phyloP scores from a whole-genome alignment of 2,329 filamentous ascomycete genomes.

The Colletotrichum sp. region DNA sequence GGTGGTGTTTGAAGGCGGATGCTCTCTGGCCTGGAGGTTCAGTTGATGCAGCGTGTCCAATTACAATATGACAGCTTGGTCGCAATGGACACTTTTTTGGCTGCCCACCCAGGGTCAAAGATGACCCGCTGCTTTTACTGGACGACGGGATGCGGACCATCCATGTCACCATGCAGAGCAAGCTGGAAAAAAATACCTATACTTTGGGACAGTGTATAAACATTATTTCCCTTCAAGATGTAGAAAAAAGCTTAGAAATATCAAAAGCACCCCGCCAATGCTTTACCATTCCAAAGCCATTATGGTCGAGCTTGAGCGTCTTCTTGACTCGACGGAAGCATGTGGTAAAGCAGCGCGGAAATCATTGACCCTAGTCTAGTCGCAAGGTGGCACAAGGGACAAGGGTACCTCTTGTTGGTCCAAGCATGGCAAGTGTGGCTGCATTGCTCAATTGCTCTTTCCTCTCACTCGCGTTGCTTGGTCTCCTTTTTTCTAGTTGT shows the following conservation, averaged over 20 bases:
- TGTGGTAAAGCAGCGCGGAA: conserved; percentile 1
- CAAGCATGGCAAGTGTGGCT: conserved; percentile 10
- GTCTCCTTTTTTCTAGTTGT: background rate
- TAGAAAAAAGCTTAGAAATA: background rate
- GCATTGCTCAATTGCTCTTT: background rate
- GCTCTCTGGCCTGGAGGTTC: background rate
- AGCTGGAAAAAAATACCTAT: background rate
- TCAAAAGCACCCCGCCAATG: background rate
- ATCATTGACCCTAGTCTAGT: background rate
- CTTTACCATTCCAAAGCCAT: background rate
- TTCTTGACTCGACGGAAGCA: background rate
- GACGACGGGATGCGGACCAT: background rate
- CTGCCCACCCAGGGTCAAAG: conserved; percentile 12
- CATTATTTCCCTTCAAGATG: background rate
- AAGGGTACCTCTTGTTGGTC: background rate
- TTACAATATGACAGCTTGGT: conserved; percentile 22
- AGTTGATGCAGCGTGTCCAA: conserved; percentile 22
- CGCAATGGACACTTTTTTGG: conserved; percentile 20
- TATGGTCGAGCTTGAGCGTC: background rate
- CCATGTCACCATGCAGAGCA: background rate
- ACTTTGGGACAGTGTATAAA: background rate
- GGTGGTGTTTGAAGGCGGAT: conserved; percentile 6
- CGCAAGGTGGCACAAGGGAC: background rate
- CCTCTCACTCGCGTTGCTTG: background rate
- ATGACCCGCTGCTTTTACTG: conserved; percentile 14